A percentile compares a stretch with the other conserved stretches of the same genome.
Evolutionary conservation across 306 rosid genomes (phyloP).

Genomic region (Medicago arabica): DNA sequence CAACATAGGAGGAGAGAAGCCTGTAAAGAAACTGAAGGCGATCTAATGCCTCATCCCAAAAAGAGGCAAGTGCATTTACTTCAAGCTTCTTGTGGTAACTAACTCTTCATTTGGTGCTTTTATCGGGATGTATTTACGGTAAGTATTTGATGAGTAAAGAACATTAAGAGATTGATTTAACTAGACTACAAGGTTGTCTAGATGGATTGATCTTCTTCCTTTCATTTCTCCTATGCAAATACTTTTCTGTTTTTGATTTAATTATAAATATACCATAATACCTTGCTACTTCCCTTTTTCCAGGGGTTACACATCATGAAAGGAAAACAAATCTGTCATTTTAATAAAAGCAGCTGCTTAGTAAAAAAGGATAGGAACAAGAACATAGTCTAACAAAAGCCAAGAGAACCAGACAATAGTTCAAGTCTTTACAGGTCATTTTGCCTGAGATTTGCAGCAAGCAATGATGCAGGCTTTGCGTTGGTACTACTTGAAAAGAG

Average conservation of each 20-base stretch:
- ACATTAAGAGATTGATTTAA: conserved; percentile 11
- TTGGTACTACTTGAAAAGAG: conserved; percentile 20
- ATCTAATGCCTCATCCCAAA: conserved; percentile 35
- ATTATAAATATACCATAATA: conserved; percentile 29
- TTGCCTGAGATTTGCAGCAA: conserved; percentile 30
- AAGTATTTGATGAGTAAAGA: conserved; percentile 24
- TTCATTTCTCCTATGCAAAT: conserved; percentile 29
- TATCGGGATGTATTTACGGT: conserved; percentile 11
- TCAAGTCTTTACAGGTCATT: conserved; percentile 44
- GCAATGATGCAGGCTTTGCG: conserved; percentile 31
- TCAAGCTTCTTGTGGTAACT: conserved; percentile 27
- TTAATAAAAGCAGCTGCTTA: conserved; percentile 47
- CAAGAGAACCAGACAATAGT: conserved; percentile 40
- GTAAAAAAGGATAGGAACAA: conserved; percentile 45
- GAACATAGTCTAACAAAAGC: conserved; percentile 47
- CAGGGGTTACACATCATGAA: conserved; percentile 47
- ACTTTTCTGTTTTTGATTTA: conserved; percentile 14
- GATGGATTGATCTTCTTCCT: conserved; percentile 27
- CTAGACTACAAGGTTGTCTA: conserved; percentile 15
- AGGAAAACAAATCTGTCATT: conserved; percentile 54
- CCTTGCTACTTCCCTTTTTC: conserved; percentile 51
- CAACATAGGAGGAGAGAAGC: conserved; percentile 48
- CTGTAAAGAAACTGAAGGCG: conserved; percentile 40
- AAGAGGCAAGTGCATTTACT: conserved; percentile 58
- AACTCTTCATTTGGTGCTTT: conserved; percentile 33